A percentile compares a stretch with the other conserved stretches of the same genome.
Evolutionary conservation across 2,329 filamentous ascomycete genomes (phyloP).

Genomic region (Aureobasidium musti): DNA sequence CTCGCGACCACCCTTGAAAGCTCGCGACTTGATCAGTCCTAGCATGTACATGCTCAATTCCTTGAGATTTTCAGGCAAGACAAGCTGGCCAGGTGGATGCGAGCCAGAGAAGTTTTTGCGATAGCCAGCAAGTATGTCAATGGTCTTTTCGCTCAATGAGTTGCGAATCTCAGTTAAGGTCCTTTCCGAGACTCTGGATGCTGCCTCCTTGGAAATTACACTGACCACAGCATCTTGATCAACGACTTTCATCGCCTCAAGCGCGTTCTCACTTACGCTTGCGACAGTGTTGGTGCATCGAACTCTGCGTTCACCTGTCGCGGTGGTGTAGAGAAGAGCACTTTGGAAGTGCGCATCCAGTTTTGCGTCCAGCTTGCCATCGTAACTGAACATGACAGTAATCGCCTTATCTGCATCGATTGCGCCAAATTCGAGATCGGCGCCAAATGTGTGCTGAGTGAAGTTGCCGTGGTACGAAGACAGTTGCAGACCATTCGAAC

Average conservation of each 20-base stretch:
- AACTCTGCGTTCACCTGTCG: conserved; percentile 83
- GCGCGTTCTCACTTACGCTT: conserved; percentile 80
- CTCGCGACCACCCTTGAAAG: conserved; percentile 89
- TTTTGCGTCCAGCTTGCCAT: conserved; percentile 96
- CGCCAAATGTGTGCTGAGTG: conserved; percentile 90
- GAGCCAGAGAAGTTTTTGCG: conserved; percentile 86
- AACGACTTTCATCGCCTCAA: conserved; percentile 85
- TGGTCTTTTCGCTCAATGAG: conserved; percentile 83
- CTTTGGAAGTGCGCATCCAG: conserved; percentile 97
- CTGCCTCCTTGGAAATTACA: conserved; percentile 90
- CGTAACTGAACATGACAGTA: conserved; percentile 87
- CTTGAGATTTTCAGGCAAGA: conserved; percentile 93
- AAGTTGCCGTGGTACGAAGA: conserved; percentile 96
- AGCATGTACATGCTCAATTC: conserved; percentile 97
- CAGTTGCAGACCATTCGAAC: conserved; percentile 93
- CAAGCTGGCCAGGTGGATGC: conserved; percentile 87
- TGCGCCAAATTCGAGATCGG: conserved; percentile 89
- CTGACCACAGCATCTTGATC: conserved; percentile 92
- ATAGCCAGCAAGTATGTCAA: conserved; percentile 89
- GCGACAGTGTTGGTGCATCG: conserved; percentile 93
- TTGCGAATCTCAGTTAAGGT: conserved; percentile 82
- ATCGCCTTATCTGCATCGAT: conserved; percentile 94
- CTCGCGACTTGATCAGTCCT: conserved; percentile 82
- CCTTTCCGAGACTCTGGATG: conserved; percentile 76
- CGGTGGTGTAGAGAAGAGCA: conserved; percentile 90